Base-by-base conservation (phyloP, 2,329 filamentous ascomycete genomes). In the Colletotrichum acutatum region DNA sequence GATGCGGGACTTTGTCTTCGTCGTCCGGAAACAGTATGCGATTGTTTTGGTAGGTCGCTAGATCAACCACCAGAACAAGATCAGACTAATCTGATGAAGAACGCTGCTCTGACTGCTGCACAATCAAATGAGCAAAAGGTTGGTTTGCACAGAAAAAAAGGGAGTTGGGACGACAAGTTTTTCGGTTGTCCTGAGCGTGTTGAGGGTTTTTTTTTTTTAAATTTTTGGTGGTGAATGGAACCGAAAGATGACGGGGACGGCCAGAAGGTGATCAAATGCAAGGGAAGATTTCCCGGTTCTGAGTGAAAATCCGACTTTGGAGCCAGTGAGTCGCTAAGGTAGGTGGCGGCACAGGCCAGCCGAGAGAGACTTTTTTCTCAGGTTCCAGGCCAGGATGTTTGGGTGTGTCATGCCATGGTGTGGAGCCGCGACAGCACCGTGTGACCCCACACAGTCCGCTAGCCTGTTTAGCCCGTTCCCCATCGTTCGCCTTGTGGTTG, bases 241-340 rank as follows among this genome's bases (percentile, higher is more conserved):
- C 37, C 37, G 37, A 42, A 56, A 56, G 42, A 32, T 19, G 57
- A 24, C 26, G n/a, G 46, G 62, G 52, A 46, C 32, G 53, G 52
- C 19, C 22, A 58, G 52, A 54, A 64, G 46, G 49, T 37, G 32
- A 56, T 37, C 32, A 46, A 64, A 42, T 62, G 58, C 58, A 69
- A 57, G 54, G 68, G 65, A 72, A 59, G 58, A 69, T 69, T 71
- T 72, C 69, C 66, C 60, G 66, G 70, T 56, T 72, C 49, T 64
- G 53, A 69, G 19, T 46, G 56, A 54, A 72, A 72, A 69, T 24
- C 66, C 66, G 32, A 46, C 24, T 32, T 59, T n/a, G n/a, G 62
- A 66, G 62, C 57, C 52, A 71, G 69, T 65, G 69, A 71, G 69
- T 30, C 42, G 37, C 53, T 66, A 49, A 52, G 52, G 59, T 57